phyloP scores from a whole-genome alignment of 805 yeast species.

The Torulaspora quercuum region DNA sequence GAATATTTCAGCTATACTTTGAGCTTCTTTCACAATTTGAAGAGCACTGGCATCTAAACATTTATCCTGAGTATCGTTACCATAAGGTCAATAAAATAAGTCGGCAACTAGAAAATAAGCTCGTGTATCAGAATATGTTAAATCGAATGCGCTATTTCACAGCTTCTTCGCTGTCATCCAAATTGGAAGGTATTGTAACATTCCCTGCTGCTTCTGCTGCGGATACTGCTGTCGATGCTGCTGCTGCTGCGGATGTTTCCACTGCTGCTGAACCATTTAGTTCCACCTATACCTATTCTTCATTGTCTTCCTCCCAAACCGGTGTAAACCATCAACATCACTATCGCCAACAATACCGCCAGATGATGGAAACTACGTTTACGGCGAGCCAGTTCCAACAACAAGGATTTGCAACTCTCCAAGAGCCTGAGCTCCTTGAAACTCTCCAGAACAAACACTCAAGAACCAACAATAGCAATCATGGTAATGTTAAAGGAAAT shows the following conservation, averaged over 20 bases:
- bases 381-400: slow-evolving; percentile 4
- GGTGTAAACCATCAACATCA: slow-evolving; percentile 4
- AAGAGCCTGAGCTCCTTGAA: slow-evolving; percentile 2
- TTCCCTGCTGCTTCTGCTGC: slow-evolving; percentile 11
- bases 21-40: slow-evolving; percentile 20
- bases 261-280: slow-evolving; percentile 9
- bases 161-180: slow-evolving; percentile 9
- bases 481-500: slow-evolving; percentile 3
- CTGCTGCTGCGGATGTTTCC: slow-evolving; percentile 6
- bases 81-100: slow-evolving; percentile 15
- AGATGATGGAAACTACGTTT: slow-evolving; percentile 4
- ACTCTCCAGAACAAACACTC: slow-evolving; percentile 5
- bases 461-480: slow-evolving; percentile 2
- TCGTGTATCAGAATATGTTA: slow-evolving; percentile 15
- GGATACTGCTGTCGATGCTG: slow-evolving; percentile 7
- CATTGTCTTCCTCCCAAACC: slow-evolving; percentile 5
- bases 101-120: slow-evolving; percentile 14
- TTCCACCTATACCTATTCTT: slow-evolving; percentile 8
- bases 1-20: slow-evolving; percentile 21
- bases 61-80: slow-evolving; percentile 19
- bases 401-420: slow-evolving; percentile 3
- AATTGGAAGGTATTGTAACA: slow-evolving; percentile 9
- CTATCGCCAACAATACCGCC: slow-evolving; percentile 6
- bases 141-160: slow-evolving; percentile 14
- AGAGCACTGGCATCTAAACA: slow-evolving; percentile 18